A percentile compares a stretch with the other conserved stretches of the same genome.
Conservation (phyloP, 129 eudicot genomes). For the Gnaphalium uliginosum region DNA sequence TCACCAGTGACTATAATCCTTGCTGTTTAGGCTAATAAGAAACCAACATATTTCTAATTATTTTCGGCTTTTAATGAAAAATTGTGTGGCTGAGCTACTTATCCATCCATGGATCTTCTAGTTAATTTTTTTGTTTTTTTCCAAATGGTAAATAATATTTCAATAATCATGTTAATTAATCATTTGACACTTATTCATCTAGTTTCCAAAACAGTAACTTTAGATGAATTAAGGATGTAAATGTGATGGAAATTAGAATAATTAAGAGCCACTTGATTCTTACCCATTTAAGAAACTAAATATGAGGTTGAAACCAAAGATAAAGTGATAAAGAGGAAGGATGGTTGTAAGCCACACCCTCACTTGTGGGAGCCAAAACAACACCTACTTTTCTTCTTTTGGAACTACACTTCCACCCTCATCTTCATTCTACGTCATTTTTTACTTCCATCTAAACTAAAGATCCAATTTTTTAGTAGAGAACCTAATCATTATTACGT, state of each 20-base stretch:
- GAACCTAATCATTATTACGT: neutral
- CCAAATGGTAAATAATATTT: neutral
- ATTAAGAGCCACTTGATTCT: conserved; percentile 31
- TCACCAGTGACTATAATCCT: too few relatives aligned
- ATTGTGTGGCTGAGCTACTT: neutral
- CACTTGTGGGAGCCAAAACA: conserved; percentile 35
- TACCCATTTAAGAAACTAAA: conserved; percentile 26
- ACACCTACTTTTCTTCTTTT: conserved; percentile 14
- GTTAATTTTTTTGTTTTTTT: neutral
- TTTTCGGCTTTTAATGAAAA: neutral
- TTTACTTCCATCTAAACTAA: neutral
- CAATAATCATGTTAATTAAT: neutral
- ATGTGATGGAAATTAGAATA: neutral
- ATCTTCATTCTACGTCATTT: neutral
- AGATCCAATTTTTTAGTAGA: neutral
- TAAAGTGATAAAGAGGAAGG: conserved; percentile 49
- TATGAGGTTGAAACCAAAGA: conserved; percentile 52
- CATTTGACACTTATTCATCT: neutral
- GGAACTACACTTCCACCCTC: neutral
- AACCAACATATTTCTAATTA: too few relatives aligned
- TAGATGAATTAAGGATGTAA: neutral
- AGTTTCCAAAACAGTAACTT: neutral
- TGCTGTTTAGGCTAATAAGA: too few relatives aligned
- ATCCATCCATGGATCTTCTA: neutral
- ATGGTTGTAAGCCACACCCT: conserved; percentile 56